Conservation (phyloP, 2,329 filamentous ascomycete genomes). For the Calycina herbarum region DNA sequence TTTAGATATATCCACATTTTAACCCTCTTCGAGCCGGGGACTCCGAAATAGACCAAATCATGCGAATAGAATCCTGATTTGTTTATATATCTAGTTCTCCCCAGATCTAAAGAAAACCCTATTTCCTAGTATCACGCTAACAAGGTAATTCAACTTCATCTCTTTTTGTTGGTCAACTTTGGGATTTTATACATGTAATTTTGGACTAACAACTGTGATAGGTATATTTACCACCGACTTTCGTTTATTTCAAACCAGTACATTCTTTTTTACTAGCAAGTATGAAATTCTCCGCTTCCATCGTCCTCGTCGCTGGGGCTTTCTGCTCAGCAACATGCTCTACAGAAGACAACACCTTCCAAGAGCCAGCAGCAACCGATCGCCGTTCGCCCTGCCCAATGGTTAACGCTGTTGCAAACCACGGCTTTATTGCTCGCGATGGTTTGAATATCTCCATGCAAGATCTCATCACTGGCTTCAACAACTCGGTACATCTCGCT, state of each 20-base stretch:
- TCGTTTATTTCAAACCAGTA: conserved; percentile 1
- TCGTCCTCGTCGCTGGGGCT: neutral
- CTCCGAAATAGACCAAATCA: neutral
- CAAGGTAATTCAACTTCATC: conserved; percentile 1
- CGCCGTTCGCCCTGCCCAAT: conserved; percentile 39
- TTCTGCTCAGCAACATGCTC: neutral
- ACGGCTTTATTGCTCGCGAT: conserved; percentile 43
- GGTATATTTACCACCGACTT: conserved; percentile 5
- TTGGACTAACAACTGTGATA: neutral
- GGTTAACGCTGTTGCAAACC: conserved; percentile 44
- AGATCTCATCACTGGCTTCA: conserved; percentile 16
- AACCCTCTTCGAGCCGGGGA: neutral
- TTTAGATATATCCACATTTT: neutral
- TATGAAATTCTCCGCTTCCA: neutral
- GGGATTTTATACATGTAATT: neutral
- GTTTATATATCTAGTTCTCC: neutral
- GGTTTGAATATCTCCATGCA: conserved; percentile 38
- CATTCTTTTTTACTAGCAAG: neutral
- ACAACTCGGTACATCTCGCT: conserved; percentile 15
- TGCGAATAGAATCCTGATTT: neutral
- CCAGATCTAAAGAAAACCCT: neutral
- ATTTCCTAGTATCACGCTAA: neutral
- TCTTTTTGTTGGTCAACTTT: neutral
- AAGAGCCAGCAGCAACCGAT: neutral
- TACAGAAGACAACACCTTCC: neutral